Evolutionary conservation across 352 stramenopile genomes (phyloP).

Genomic region (Phytophthora ramorum): DNA sequence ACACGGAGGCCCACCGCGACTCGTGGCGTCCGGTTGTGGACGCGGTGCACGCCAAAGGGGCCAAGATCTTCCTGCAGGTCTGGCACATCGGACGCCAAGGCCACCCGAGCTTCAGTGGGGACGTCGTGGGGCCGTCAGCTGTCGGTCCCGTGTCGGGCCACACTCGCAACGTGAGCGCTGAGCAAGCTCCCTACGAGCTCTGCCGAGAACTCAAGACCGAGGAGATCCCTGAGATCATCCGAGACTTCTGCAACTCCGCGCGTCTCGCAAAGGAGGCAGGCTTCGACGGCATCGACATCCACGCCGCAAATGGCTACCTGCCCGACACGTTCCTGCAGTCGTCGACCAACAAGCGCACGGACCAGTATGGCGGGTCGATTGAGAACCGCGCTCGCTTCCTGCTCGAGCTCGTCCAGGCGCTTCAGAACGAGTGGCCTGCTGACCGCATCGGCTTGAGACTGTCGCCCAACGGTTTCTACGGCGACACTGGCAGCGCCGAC

Average conservation of each 20-base stretch:
- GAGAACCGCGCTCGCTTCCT: conserved; percentile 84
- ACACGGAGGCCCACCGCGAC: conserved; percentile 44
- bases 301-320: conserved; percentile 91
- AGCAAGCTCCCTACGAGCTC: conserved; percentile 38
- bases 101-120: conserved; percentile 42
- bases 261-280: conserved; percentile 71
- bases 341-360: conserved; percentile 71
- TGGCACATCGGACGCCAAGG: conserved; percentile 78
- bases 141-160: conserved; percentile 33
- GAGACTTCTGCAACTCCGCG: conserved; percentile 73
- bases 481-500: conserved; percentile 43
- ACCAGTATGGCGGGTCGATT: conserved; percentile 84
- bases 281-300: conserved; percentile 62
- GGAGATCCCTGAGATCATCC: conserved; percentile 69
- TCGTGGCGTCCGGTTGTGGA: conserved; percentile 59
- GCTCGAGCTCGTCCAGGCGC: conserved; percentile 61
- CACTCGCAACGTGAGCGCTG: conserved; percentile 28
- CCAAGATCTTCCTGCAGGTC: conserved; percentile 47
- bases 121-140: conserved; percentile 55
- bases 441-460: conserved; percentile 39
- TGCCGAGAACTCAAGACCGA: conserved; percentile 68
- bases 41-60: conserved; percentile 72
- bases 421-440: conserved; percentile 40
- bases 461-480: conserved; percentile 36
- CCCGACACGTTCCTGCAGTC: conserved; percentile 89